These are phyloP conservation scores for Macrophomina pseudophaseolina DNA, from an alignment of 2,329 filamentous ascomycete genomes.

Conservation along the genomic window DNA sequence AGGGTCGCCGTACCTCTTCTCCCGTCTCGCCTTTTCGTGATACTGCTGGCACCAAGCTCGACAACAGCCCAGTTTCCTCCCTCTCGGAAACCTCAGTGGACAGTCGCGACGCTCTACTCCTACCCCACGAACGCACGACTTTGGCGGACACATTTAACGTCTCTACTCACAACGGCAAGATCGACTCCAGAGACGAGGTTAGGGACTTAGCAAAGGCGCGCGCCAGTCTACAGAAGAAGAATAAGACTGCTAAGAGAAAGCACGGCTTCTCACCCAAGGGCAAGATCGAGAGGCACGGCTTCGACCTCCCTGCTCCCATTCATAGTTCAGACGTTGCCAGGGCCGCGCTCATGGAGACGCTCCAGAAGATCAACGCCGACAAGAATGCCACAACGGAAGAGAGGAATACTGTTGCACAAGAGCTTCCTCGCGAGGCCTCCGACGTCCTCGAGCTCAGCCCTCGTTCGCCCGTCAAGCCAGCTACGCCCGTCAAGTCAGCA, in stretches of 20 bases:
- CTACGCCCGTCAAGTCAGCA: background rate
- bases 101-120: background rate
- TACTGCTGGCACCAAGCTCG: background rate
- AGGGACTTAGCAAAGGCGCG: background rate
- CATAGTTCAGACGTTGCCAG: background rate
- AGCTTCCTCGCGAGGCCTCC: background rate
- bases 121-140: conserved; percentile 8
- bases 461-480: background rate
- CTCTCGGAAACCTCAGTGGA: background rate
- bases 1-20: background rate
- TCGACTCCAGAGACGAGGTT: background rate
- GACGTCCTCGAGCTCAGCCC: conserved; percentile 10
- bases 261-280: background rate
- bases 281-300: background rate
- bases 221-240: conserved; percentile 13
- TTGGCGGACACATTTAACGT: background rate
- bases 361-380: background rate
- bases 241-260: background rate
- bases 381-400: background rate
- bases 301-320: background rate
- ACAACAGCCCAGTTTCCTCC: conserved; percentile 4
- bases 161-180: background rate
- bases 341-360: conserved; percentile 1
- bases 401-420: background rate
- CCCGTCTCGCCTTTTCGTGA: background rate